Evolutionary conservation across 2,329 filamentous ascomycete genomes (phyloP).

Genomic region (Colletotrichum sp.): DNA sequence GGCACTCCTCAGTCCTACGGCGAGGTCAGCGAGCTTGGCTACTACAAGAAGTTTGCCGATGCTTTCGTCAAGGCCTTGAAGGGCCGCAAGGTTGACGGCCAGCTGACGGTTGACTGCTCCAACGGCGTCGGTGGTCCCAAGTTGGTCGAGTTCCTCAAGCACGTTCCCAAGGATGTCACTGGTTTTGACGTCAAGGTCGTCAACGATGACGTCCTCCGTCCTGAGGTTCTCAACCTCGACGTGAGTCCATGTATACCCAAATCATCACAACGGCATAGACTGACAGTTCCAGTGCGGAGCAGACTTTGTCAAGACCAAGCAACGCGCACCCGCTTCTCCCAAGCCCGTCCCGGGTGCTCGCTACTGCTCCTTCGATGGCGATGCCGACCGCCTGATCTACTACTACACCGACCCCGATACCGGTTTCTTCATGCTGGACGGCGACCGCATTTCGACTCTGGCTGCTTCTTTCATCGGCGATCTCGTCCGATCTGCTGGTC

Average conservation of each 20-base stretch:
- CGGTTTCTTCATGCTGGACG: slow-evolving; percentile 91
- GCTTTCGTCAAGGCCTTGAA: slow-evolving; percentile 87
- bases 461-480: slow-evolving; percentile 94
- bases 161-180: slow-evolving; percentile 73
- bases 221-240: slow-evolving; percentile 87
- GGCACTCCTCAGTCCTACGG: slow-evolving; percentile 88
- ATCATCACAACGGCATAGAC: background rate
- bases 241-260: slow-evolving; percentile 51
- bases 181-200: slow-evolving; percentile 83
- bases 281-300: slow-evolving; percentile 74
- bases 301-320: slow-evolving; percentile 97
- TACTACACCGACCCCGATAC: slow-evolving; percentile 87
- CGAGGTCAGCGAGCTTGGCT: slow-evolving; percentile 85
- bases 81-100: slow-evolving; percentile 74
- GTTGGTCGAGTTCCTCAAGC: slow-evolving; percentile 83
- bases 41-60: slow-evolving; percentile 88
- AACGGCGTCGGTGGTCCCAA: slow-evolving; percentile 97
- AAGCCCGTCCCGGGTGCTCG: slow-evolving; percentile 78
- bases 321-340: slow-evolving; percentile 84
- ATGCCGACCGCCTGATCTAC: slow-evolving; percentile 94
- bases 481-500: slow-evolving; percentile 78
- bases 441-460: slow-evolving; percentile 94
- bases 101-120: slow-evolving; percentile 89
- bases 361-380: slow-evolving; percentile 91
- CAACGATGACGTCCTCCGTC: slow-evolving; percentile 92